phyloP scores from a whole-genome alignment of 257 asterid genomes.

The Nicotiana tomentosiformis region DNA sequence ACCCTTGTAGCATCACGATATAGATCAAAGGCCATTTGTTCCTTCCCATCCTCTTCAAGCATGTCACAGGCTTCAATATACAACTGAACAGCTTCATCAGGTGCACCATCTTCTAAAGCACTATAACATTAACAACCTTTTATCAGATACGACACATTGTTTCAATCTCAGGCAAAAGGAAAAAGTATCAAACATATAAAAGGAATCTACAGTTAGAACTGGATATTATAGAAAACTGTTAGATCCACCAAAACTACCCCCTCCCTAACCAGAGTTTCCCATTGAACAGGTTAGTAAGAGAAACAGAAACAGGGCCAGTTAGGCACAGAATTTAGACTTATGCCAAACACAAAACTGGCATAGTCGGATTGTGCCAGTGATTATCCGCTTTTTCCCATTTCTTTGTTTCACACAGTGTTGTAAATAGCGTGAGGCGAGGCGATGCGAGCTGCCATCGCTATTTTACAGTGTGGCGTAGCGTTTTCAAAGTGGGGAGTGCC shows the following conservation, averaged over 20 bases:
- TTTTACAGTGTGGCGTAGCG: too few relatives aligned
- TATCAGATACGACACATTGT: slow-evolving; percentile 10
- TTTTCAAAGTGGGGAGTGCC: too few relatives aligned
- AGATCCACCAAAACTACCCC: background rate
- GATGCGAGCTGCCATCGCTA: too few relatives aligned
- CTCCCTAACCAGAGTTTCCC: background rate
- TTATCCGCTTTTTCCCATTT: background rate
- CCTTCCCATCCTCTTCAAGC: slow-evolving; percentile 97
- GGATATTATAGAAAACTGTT: background rate
- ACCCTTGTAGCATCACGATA: slow-evolving; percentile 80
- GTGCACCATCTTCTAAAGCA: slow-evolving; percentile 77
- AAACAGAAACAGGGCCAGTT: background rate
- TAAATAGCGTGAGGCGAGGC: too few relatives aligned
- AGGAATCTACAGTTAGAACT: background rate
- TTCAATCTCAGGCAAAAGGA: background rate
- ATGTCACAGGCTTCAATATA: slow-evolving; percentile 69
- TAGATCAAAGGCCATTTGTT: slow-evolving; percentile 94
- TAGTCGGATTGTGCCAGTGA: background rate
- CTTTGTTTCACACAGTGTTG: background rate
- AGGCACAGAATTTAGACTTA: background rate
- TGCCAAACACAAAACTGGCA: background rate
- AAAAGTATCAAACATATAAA: background rate
- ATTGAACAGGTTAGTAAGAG: background rate
- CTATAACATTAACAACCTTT: slow-evolving; percentile 21
- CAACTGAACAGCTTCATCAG: slow-evolving; percentile 82